Evolutionary conservation across 169 alveolate genomes (phyloP).

Genomic region (Plasmodium inui): DNA sequence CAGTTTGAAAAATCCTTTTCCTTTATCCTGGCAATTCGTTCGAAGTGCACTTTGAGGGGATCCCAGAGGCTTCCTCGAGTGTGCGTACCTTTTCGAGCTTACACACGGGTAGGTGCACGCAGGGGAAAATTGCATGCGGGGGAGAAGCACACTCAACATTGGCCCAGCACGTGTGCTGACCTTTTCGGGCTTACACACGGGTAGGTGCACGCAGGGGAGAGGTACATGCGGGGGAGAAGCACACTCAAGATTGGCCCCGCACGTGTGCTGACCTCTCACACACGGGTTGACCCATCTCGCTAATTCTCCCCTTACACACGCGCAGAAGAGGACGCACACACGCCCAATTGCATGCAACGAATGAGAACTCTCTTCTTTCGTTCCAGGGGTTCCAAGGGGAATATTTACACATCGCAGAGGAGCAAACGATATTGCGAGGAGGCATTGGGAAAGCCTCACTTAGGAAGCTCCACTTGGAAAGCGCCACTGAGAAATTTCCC

Average conservation of each 20-base stretch:
- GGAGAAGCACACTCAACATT: not conserved
- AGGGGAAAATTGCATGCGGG: not conserved
- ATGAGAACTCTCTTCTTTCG: not conserved
- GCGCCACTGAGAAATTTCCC: not conserved
- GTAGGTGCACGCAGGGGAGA: not conserved
- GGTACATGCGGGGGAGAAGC: not conserved
- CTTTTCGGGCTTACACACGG: too few species aligned
- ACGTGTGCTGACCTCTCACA: not conserved
- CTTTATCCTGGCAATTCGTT: not conserved
- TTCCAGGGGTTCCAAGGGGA: not conserved
- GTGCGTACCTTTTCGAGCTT: not conserved
- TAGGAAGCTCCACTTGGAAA: not conserved
- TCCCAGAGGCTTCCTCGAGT: not conserved
- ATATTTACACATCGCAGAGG: not conserved
- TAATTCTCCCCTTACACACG: not conserved
- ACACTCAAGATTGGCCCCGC: not conserved
- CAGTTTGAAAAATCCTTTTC: not conserved
- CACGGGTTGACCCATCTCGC: not conserved
- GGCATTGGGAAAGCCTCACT: not conserved
- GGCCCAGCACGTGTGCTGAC: not conserved
- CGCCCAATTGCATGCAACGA: constrained; percentile 3
- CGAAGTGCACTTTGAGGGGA: not conserved
- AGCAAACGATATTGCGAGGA: not conserved
- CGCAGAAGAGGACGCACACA: not conserved
- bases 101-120: constrained; percentile 3